phyloP scores from a whole-genome alignment of 1,284 basidiomycete species.

The Papiliotrema nemorosa region DNA sequence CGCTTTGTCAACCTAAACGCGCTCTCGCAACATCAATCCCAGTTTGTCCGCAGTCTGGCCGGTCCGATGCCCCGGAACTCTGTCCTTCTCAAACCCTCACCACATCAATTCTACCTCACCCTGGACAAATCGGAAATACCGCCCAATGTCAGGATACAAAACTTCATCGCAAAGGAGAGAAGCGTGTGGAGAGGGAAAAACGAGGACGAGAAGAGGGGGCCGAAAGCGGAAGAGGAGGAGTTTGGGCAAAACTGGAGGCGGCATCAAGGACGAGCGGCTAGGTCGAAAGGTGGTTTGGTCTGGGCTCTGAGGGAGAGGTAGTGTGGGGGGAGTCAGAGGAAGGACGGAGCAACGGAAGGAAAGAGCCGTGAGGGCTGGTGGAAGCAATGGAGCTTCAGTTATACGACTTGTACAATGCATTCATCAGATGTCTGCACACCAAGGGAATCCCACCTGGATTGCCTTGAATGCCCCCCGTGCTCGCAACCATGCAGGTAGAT shows the following conservation, averaged over 20 bases:
- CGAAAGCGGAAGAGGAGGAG: slow-evolving; percentile 1
- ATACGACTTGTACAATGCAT: no score
- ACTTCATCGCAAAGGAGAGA: neutral
- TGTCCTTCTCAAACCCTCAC: neutral
- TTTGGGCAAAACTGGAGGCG: neutral
- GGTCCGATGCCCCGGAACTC: neutral
- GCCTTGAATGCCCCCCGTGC: no score
- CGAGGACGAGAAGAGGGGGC: neutral
- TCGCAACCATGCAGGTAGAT: no score
- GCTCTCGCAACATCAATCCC: neutral
- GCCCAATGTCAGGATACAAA: slow-evolving; percentile 7
- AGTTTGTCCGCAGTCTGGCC: slow-evolving; percentile 1
- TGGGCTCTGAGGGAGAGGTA: slow-evolving; percentile 8
- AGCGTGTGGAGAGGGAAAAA: neutral
- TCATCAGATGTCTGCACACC: no score
- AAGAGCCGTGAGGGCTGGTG: no score
- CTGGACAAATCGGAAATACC: slow-evolving; percentile 1
- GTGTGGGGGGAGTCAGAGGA: neutral
- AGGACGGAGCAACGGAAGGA: no score
- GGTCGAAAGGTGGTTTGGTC: slow-evolving; percentile 4
- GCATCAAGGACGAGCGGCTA: neutral
- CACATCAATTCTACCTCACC: neutral
- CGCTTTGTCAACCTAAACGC: slow-evolving; percentile 2
- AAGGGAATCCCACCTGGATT: no score
- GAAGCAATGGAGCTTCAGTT: no score